Percentiles rank a stretch among this genome's conserved stretches.
Evolutionary conservation across 2,329 filamentous ascomycete genomes (phyloP).

Genomic region (Thelonectria rubi): DNA sequence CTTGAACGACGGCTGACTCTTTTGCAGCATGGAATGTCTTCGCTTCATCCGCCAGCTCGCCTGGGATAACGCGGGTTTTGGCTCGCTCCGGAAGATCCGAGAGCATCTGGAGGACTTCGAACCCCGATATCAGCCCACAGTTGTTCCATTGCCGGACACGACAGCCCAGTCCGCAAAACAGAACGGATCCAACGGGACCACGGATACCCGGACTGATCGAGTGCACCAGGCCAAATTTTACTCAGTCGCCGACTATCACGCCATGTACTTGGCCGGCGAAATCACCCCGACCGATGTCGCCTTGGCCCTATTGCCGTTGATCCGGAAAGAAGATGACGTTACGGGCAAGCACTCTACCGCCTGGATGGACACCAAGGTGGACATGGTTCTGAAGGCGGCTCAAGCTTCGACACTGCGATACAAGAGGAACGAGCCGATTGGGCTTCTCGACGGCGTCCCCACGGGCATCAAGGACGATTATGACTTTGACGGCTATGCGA

Average conservation of each 20-base stretch:
- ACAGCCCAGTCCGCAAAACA: conserved; percentile 5
- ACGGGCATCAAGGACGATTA: conserved; percentile 81
- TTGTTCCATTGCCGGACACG: conserved; percentile 51
- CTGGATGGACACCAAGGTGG: conserved; percentile 55
- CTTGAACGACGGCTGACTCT: not conserved
- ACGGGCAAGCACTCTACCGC: conserved; percentile 53
- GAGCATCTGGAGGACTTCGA: conserved; percentile 61
- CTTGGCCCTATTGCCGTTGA: conserved; percentile 55
- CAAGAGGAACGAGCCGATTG: conserved; percentile 64
- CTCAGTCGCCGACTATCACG: conserved; percentile 57
- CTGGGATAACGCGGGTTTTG: conserved; percentile 73
- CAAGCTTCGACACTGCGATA: conserved; percentile 57
- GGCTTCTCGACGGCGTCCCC: conserved; percentile 76
- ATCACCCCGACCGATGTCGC: conserved; percentile 58
- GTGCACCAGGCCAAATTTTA: conserved; percentile 31
- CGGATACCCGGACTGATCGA: not conserved
- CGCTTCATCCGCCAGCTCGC: conserved; percentile 36
- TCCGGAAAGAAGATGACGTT: conserved; percentile 50
- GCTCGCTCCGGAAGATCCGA: conserved; percentile 61
- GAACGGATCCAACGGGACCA: conserved; percentile 49
- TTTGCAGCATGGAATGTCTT: conserved; percentile 38
- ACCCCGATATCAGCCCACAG: conserved; percentile 57
- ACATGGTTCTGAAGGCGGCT: conserved; percentile 54
- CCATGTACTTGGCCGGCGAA: conserved; percentile 55
- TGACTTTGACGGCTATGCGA: conserved; percentile 77